A percentile compares a stretch with the other conserved stretches of the same genome.
Conservation (phyloP, 352 stramenopile genomes). For the Phytophthora cryptogea region DNA sequence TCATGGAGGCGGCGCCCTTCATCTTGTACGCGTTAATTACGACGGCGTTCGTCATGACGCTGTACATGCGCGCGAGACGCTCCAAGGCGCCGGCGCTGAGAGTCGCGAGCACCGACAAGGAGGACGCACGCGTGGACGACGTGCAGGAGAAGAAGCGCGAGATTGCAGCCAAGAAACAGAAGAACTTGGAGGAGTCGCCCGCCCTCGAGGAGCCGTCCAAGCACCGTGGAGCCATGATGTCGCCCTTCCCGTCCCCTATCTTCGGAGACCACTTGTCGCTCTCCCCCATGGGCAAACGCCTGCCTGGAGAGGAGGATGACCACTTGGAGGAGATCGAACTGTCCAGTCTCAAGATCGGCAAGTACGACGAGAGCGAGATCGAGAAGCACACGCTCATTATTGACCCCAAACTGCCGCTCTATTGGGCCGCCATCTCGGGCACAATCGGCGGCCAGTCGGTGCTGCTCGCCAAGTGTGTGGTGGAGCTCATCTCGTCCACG, state of each 20-base stretch:
- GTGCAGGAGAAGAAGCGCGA: slow-evolving; percentile 63
- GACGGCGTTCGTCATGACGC: slow-evolving; percentile 81
- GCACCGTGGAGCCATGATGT: slow-evolving; percentile 64
- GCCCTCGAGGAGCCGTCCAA: slow-evolving; percentile 34
- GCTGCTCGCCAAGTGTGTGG: slow-evolving; percentile 84
- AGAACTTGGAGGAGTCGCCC: slow-evolving; percentile 27
- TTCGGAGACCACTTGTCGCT: slow-evolving; percentile 57
- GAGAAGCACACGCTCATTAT: slow-evolving; percentile 88
- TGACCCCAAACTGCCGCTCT: slow-evolving; percentile 84
- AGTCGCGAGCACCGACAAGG: slow-evolving; percentile 61
- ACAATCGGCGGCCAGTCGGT: slow-evolving; percentile 85
- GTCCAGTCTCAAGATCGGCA: slow-evolving; percentile 59
- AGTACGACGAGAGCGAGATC: slow-evolving; percentile 67
- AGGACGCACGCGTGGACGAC: slow-evolving; percentile 50
- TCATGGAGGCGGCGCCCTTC: slow-evolving; percentile 82
- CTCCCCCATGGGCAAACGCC: slow-evolving; percentile 35
- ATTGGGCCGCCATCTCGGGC: slow-evolving; percentile 87
- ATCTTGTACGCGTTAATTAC: slow-evolving; percentile 84
- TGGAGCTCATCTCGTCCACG: slow-evolving; percentile 83
- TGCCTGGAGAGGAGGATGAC: slow-evolving; percentile 58
- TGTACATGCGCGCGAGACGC: slow-evolving; percentile 80
- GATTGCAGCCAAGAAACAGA: slow-evolving; percentile 38
- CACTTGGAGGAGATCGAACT: slow-evolving; percentile 60
- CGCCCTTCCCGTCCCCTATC: slow-evolving; percentile 79
- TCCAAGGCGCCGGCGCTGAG: slow-evolving; percentile 81